Percentiles rank a stretch among this genome's conserved stretches.
Conservation (phyloP, 2,329 filamentous ascomycete species). For the Bertia moriformis region DNA sequence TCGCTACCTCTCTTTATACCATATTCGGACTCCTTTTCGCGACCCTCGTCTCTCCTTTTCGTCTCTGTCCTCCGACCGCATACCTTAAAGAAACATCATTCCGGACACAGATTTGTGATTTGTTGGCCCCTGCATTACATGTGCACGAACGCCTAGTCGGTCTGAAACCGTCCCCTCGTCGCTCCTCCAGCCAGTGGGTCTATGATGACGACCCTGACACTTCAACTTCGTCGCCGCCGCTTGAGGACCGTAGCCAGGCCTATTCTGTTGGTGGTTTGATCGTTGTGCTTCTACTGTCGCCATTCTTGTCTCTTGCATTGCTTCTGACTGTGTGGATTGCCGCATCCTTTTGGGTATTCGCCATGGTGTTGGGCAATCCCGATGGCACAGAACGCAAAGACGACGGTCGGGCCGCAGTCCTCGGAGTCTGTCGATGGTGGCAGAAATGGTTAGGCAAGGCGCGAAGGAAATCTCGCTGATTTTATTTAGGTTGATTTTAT, state of each 20-base stretch:
- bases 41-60: slow-evolving; percentile 33
- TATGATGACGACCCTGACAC: neutral
- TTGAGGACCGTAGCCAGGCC: slow-evolving; percentile 12
- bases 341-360: slow-evolving; percentile 47
- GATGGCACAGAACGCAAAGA: slow-evolving; percentile 42
- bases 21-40: slow-evolving; percentile 32
- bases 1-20: slow-evolving; percentile 36
- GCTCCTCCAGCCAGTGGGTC: neutral
- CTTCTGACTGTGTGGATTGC: slow-evolving; percentile 41
- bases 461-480: slow-evolving; percentile 7
- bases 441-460: slow-evolving; percentile 35
- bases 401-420: slow-evolving; percentile 42
- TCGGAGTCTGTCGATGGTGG: slow-evolving; percentile 44
- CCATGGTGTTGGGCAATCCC: slow-evolving; percentile 45
- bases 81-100: slow-evolving; percentile 17
- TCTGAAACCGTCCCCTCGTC: neutral
- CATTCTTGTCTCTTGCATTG: slow-evolving; percentile 37
- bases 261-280: slow-evolving; percentile 23
- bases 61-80: slow-evolving; percentile 28
- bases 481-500: too few relatives aligned
- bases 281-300: slow-evolving; percentile 35
- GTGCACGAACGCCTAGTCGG: neutral
- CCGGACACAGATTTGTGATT: neutral
- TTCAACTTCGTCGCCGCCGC: neutral
- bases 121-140: neutral